These are phyloP conservation scores for Trichoderma asperellum DNA, from an alignment of 2,329 filamentous ascomycete genomes.

Conservation along the genomic window DNA sequence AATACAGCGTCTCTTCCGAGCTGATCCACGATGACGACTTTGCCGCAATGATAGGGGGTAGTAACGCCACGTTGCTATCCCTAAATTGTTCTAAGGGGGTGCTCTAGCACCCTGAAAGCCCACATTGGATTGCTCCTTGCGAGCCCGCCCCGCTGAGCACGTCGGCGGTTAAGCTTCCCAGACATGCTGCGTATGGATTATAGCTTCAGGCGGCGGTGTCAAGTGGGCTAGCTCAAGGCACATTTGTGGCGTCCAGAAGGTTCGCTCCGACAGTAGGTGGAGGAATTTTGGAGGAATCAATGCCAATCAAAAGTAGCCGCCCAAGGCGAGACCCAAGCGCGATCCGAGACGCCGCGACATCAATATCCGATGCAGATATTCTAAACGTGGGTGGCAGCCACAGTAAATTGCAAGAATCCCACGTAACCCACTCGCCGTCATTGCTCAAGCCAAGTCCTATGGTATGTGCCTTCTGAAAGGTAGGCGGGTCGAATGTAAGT, in stretches of 20 bases:
- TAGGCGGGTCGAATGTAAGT: background rate
- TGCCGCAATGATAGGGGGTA: slow-evolving; percentile 9
- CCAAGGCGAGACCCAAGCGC: slow-evolving; percentile 7
- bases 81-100: slow-evolving; percentile 1
- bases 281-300: slow-evolving; percentile 1
- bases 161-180: background rate
- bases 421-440: slow-evolving; percentile 15
- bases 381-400: slow-evolving; percentile 10
- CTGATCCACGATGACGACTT: slow-evolving; percentile 23
- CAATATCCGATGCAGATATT: slow-evolving; percentile 14
- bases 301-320: slow-evolving; percentile 8
- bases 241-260: background rate
- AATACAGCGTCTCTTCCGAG: background rate
- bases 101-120: background rate
- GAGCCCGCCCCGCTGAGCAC: slow-evolving; percentile 4
- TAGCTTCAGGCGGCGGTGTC: background rate
- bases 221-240: background rate
- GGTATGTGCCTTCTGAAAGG: background rate
- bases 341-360: background rate
- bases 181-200: background rate
- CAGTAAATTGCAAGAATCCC: slow-evolving; percentile 10
- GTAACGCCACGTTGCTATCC: slow-evolving; percentile 15
- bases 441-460: slow-evolving; percentile 7
- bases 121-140: background rate
- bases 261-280: background rate